These are phyloP conservation scores for Hypoxylon trugodes DNA, from an alignment of 495 filamentous ascomycete genomes.

Conservation along the genomic window DNA sequence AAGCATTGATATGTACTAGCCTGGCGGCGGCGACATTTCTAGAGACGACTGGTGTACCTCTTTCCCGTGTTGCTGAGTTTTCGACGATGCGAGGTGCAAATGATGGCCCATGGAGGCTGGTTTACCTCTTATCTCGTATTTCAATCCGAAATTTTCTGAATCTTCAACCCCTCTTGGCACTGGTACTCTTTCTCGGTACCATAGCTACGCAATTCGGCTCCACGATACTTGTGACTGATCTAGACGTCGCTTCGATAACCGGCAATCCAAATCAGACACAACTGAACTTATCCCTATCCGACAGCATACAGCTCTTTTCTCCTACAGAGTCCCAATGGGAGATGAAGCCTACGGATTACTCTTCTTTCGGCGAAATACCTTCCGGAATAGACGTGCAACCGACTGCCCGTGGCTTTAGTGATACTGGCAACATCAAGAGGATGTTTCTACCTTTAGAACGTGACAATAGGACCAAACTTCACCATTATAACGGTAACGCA, in stretches of 20 bases:
- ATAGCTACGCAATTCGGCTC: constrained; percentile 23
- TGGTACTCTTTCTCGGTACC: constrained; percentile 10
- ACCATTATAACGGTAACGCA: constrained; percentile 14
- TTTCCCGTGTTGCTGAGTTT: constrained; percentile 31
- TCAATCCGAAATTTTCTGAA: constrained; percentile 4
- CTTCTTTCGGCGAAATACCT: constrained; percentile 23
- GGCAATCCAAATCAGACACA: background rate
- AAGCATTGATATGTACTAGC: constrained; percentile 26
- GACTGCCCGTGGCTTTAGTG: constrained; percentile 16
- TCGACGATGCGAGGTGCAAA: constrained; percentile 31
- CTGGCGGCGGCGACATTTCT: constrained; percentile 32
- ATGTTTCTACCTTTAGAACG: constrained; percentile 22
- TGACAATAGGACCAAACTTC: constrained; percentile 17
- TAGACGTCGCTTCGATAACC: constrained; percentile 3
- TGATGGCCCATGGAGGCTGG: constrained; percentile 25
- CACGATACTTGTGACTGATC: constrained; percentile 18
- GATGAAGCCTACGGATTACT: constrained; percentile 12
- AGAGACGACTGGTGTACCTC: constrained; percentile 30
- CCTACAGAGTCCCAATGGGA: background rate
- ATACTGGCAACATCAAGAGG: constrained; percentile 29
- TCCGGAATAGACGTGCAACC: constrained; percentile 8
- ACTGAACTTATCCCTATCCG: background rate
- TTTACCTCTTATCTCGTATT: constrained; percentile 13
- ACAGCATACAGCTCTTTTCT: background rate
- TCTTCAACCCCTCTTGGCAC: constrained; percentile 3